These are phyloP conservation scores for Fusarium liriodendri DNA, from an alignment of 2,329 filamentous ascomycete genomes.

Conservation along the genomic window DNA sequence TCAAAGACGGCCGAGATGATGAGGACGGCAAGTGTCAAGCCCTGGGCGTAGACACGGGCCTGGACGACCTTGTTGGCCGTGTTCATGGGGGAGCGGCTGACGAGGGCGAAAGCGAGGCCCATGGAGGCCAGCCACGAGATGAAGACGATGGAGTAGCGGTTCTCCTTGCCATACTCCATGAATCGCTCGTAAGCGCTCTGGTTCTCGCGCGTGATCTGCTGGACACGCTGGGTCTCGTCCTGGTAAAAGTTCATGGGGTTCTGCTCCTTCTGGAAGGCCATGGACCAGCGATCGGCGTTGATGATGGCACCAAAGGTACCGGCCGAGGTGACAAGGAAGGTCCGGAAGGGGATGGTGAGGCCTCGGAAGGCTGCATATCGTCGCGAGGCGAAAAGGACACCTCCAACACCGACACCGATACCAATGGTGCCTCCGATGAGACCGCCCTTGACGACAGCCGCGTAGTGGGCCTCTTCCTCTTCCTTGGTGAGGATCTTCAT, in stretches of 20 bases:
- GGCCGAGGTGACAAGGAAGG: conserved; percentile 86
- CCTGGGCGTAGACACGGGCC: conserved; percentile 94
- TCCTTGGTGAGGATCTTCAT: conserved; percentile 98
- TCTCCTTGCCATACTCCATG: conserved; percentile 78
- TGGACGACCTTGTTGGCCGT: conserved; percentile 91
- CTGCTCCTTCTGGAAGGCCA: conserved; percentile 73
- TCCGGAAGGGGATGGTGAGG: conserved; percentile 89
- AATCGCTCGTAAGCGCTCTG: conserved; percentile 70
- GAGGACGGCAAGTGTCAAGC: conserved; percentile 85
- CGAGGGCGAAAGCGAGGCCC: conserved; percentile 77
- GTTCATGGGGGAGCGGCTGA: conserved; percentile 80
- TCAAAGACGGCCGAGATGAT: conserved; percentile 87
- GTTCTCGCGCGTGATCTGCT: conserved; percentile 65
- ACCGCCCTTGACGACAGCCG: conserved; percentile 82
- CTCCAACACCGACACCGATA: conserved; percentile 72
- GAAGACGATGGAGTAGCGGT: conserved; percentile 90
- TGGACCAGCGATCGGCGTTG: conserved; percentile 78
- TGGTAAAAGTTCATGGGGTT: conserved; percentile 77
- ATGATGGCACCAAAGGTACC: conserved; percentile 91
- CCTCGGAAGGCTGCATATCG: conserved; percentile 82
- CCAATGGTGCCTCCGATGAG: conserved; percentile 77
- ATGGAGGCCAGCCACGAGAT: conserved; percentile 85
- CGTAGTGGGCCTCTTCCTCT: conserved; percentile 90
- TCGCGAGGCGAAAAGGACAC: conserved; percentile 73
- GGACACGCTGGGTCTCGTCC: conserved; percentile 69